Conservation (phyloP, 176 grass and related monocot genomes). For the Rhynchospora tenuis region DNA sequence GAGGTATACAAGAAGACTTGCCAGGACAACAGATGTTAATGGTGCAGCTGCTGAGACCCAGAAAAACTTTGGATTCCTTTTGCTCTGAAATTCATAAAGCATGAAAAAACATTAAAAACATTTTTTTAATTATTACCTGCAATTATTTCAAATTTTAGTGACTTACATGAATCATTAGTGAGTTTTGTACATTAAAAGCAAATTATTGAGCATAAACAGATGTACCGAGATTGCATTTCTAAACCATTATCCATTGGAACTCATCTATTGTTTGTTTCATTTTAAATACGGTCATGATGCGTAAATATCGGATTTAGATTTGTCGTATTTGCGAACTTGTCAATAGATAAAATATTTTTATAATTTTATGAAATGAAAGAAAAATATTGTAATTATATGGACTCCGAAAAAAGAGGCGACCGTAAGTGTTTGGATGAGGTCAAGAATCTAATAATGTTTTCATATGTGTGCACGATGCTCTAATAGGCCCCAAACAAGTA, state of each 20-base stretch:
- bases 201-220: background rate
- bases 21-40: constrained; percentile 65
- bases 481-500: background rate
- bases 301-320: background rate
- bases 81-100: constrained; percentile 49
- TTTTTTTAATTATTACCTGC: background rate
- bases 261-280: background rate
- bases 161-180: background rate
- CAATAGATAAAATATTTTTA: background rate
- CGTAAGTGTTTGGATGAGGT: background rate
- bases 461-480: background rate
- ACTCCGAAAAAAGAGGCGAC: background rate
- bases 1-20: constrained; percentile 71
- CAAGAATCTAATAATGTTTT: background rate
- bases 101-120: background rate
- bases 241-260: background rate
- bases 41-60: constrained; percentile 90
- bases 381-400: background rate
- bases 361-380: background rate
- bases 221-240: background rate
- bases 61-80: constrained; percentile 62
- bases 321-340: background rate
- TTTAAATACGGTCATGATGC: background rate
- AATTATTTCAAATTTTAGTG: background rate
- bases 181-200: background rate